Evolutionary conservation across 345 rosid genomes (phyloP).

Genomic region (Citrus hindsii): DNA sequence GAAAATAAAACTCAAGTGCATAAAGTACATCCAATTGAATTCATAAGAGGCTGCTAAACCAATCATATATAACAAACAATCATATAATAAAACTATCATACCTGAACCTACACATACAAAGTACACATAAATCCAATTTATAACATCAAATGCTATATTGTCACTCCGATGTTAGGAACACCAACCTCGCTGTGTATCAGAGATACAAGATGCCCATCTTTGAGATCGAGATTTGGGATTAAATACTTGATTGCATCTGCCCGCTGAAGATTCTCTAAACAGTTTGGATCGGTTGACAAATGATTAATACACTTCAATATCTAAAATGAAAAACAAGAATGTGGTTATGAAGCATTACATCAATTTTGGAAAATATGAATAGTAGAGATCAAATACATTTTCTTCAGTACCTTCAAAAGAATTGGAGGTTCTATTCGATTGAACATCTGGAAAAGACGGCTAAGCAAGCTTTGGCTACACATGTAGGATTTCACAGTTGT

Average conservation of each 20-base stretch:
- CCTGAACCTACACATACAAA: neutral
- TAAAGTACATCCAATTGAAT: neutral
- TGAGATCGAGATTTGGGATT: conserved; percentile 93
- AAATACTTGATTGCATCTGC: conserved; percentile 92
- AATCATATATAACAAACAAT: neutral
- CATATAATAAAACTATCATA: neutral
- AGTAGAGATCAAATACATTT: neutral
- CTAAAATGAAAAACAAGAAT: conserved; percentile 36
- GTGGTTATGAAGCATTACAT: conserved; percentile 11
- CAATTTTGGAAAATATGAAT: neutral
- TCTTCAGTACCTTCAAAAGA: conserved; percentile 68
- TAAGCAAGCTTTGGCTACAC: conserved; percentile 94
- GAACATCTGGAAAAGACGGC: conserved; percentile 92
- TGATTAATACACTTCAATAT: conserved; percentile 80
- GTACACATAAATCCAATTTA: neutral
- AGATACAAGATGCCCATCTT: conserved; percentile 78
- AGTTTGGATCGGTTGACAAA: conserved; percentile 91
- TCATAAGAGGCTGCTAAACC: neutral
- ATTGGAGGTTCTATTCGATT: conserved; percentile 83
- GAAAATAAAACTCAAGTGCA: neutral
- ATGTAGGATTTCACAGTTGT: conserved; percentile 82
- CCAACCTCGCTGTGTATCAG: conserved; percentile 88
- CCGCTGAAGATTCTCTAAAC: conserved; percentile 95
- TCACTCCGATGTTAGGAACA: conserved; percentile 4
- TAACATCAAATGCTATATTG: neutral